phyloP scores from a whole-genome alignment of 331 rosid genomes.

The Acacia concinna region DNA sequence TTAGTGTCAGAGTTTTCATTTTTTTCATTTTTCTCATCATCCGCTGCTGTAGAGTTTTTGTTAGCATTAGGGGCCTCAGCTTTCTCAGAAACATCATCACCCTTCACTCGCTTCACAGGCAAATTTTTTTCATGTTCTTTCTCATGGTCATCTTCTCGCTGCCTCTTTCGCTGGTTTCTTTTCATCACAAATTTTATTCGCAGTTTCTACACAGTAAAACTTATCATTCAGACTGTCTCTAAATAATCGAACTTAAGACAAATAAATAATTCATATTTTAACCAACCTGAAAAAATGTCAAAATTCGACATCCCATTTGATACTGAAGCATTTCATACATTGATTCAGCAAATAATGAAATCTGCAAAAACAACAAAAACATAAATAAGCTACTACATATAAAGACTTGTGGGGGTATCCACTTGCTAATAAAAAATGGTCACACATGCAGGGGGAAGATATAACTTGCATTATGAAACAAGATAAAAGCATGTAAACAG shows the following conservation, averaged over 20 bases:
- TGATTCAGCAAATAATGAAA: constrained; percentile 90
- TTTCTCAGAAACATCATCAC: constrained; percentile 52
- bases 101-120: constrained; percentile 59
- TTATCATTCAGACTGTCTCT: constrained; percentile 5
- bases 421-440: constrained; percentile 1
- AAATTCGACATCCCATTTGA: constrained; percentile 85
- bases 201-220: constrained; percentile 51
- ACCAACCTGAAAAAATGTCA: constrained; percentile 89
- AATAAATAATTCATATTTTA: background rate
- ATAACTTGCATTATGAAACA: background rate
- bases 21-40: constrained; percentile 46
- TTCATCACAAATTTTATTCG: constrained; percentile 67
- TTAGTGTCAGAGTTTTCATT: constrained; percentile 43
- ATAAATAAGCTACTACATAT: background rate
- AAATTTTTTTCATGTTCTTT: constrained; percentile 46
- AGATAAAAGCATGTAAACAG: constrained; percentile 23
- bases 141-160: constrained; percentile 56
- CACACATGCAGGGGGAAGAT: background rate
- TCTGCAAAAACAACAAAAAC: constrained; percentile 49
- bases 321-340: constrained; percentile 95
- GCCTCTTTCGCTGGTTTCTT: constrained; percentile 86
- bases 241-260: constrained; percentile 22
- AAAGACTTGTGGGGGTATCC: background rate
- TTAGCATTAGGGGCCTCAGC: constrained; percentile 44
- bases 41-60: constrained; percentile 38